A percentile compares a stretch with the other conserved stretches of the same genome.
Evolutionary conservation across 2,329 filamentous ascomycete genomes (phyloP).

Genomic region (Pseudogymnoascus pannorum): DNA sequence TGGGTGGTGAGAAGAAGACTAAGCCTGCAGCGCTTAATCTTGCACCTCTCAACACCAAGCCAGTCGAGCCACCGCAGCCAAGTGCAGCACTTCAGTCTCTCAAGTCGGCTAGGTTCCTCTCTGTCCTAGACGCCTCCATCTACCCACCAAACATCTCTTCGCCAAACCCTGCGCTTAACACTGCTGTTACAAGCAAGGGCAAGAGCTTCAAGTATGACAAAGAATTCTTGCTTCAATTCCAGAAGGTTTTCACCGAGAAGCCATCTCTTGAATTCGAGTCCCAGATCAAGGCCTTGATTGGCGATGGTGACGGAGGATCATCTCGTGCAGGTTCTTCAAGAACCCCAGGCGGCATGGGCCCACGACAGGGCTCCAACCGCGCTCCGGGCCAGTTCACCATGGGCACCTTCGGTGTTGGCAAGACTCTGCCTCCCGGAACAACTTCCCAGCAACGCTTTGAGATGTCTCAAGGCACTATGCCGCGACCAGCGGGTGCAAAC

Average conservation of each 20-base stretch:
- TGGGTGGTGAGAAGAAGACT: slow-evolving; percentile 53
- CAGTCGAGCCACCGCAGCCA: slow-evolving; percentile 83
- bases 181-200: slow-evolving; percentile 68
- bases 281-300: slow-evolving; percentile 80
- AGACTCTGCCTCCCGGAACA: slow-evolving; percentile 65
- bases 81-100: slow-evolving; percentile 90
- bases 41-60: slow-evolving; percentile 70
- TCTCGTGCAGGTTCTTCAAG: slow-evolving; percentile 55
- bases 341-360: slow-evolving; percentile 45
- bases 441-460: slow-evolving; percentile 71
- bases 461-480: slow-evolving; percentile 47
- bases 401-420: slow-evolving; percentile 59
- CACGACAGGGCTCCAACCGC: slow-evolving; percentile 44
- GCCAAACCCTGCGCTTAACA: slow-evolving; percentile 86
- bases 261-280: slow-evolving; percentile 88
- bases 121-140: slow-evolving; percentile 66
- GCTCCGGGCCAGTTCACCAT: slow-evolving; percentile 51
- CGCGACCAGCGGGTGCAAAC: slow-evolving; percentile 41
- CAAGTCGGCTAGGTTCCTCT: slow-evolving; percentile 83
- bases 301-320: slow-evolving; percentile 62
- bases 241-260: slow-evolving; percentile 92
- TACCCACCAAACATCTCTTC: slow-evolving; percentile 82
- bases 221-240: slow-evolving; percentile 92
- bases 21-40: slow-evolving; percentile 90
- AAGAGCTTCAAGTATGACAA: slow-evolving; percentile 91